These are phyloP conservation scores for Psophocarpus tetragonolobus DNA, from an alignment of 306 rosid species.

Conservation along the genomic window DNA sequence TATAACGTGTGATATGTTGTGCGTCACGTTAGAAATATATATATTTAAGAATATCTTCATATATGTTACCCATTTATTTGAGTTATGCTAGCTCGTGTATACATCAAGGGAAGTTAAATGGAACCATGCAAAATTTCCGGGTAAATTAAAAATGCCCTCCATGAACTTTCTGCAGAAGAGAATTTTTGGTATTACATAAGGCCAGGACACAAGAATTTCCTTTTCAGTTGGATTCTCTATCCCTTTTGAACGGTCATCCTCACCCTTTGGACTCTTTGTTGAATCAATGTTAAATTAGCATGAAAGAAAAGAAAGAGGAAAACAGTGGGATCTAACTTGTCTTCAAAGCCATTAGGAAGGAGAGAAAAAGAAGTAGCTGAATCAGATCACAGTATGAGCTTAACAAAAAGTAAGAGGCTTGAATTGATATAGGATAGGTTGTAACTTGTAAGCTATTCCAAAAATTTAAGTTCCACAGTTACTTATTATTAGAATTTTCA, in stretches of 20 bases:
- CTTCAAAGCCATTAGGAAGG: constrained; percentile 17
- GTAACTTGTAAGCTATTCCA: background rate
- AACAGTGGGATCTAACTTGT: constrained; percentile 28
- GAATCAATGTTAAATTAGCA: background rate
- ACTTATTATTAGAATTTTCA: background rate
- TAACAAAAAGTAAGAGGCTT: constrained; percentile 15
- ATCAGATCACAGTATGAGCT: constrained; percentile 5
- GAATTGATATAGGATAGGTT: background rate
- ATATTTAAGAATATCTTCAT: background rate
- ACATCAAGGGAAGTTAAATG: background rate
- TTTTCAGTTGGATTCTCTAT: constrained; percentile 30
- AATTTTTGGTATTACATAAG: constrained; percentile 37
- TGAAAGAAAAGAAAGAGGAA: constrained; percentile 18
- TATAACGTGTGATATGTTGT: background rate
- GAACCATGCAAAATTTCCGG: background rate
- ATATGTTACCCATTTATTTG: background rate
- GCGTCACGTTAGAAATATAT: background rate
- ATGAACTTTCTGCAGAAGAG: constrained; percentile 15
- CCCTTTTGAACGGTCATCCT: constrained; percentile 43
- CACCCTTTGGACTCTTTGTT: constrained; percentile 29
- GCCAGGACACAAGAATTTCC: constrained; percentile 22
- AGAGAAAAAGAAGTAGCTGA: background rate
- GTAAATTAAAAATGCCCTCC: constrained; percentile 21
- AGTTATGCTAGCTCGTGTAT: background rate
- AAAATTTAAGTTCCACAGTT: background rate